Evolutionary conservation across 805 yeast genomes (phyloP).

Genomic region (Cyberlindnera samutprakarnensis): DNA sequence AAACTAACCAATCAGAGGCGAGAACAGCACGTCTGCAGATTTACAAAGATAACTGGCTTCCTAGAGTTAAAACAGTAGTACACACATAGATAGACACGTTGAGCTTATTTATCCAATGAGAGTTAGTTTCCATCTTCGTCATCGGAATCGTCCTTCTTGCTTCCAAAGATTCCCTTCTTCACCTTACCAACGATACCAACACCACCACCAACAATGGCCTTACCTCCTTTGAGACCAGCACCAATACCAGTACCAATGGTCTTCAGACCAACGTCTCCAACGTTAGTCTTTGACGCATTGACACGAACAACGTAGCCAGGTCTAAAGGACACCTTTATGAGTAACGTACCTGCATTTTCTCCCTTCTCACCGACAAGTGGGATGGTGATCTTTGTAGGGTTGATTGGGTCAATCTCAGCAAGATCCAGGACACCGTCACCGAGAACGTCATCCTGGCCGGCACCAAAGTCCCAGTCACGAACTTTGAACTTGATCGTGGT

Average conservation of each 20-base stretch:
- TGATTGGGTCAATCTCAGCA: slow-evolving; percentile 52
- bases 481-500: slow-evolving; percentile 51
- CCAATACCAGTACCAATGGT: slow-evolving; percentile 42
- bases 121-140: slow-evolving; percentile 1
- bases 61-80: too few species aligned
- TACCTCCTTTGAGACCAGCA: slow-evolving; percentile 37
- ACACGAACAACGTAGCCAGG: slow-evolving; percentile 59
- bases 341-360: slow-evolving; percentile 50
- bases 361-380: slow-evolving; percentile 39
- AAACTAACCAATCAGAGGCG: too few species aligned
- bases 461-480: slow-evolving; percentile 91
- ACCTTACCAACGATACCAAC: slow-evolving; percentile 36
- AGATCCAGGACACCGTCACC: slow-evolving; percentile 59
- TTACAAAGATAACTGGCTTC: too few species aligned
- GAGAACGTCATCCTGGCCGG: slow-evolving; percentile 73
- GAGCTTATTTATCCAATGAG: too few species aligned
- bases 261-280: slow-evolving; percentile 44
- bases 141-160: slow-evolving; percentile 14
- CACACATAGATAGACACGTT: too few species aligned
- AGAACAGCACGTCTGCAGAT: too few species aligned
- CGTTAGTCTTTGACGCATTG: slow-evolving; percentile 30
- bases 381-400: slow-evolving; percentile 41
- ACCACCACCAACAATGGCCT: slow-evolving; percentile 36
- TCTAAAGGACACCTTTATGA: slow-evolving; percentile 51
- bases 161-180: slow-evolving; percentile 34